A percentile compares a stretch with the other conserved stretches of the same genome.
These are phyloP conservation scores for Botryotinia globosa DNA, from an alignment of 2,329 filamentous ascomycete genomes.

Conservation along the genomic window DNA sequence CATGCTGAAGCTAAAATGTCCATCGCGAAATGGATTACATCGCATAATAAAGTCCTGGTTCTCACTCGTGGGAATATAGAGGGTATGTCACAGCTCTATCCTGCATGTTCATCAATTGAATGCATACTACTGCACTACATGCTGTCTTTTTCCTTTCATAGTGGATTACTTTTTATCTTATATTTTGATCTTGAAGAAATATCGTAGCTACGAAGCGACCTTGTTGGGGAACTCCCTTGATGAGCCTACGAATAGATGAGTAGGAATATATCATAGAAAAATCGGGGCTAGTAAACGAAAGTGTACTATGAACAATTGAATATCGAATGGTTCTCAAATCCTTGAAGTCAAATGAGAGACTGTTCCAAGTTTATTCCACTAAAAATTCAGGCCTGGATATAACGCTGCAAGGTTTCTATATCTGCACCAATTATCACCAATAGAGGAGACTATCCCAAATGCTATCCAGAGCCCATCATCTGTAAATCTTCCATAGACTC, in stretches of 20 bases:
- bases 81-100: neutral
- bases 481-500: neutral
- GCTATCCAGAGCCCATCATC: neutral
- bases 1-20: neutral
- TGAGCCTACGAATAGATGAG: neutral
- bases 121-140: neutral
- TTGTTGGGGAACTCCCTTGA: neutral
- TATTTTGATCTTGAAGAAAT: neutral
- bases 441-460: too few species aligned
- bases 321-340: neutral
- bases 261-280: neutral
- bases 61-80: neutral
- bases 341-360: neutral
- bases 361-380: neutral
- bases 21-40: neutral
- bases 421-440: neutral
- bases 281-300: neutral
- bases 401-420: neutral
- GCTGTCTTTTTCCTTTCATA: accelerated
- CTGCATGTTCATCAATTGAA: neutral
- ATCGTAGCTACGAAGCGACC: neutral
- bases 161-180: neutral
- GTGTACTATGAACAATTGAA: neutral
- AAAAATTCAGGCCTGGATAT: neutral
- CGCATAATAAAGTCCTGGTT: neutral